phyloP scores from a whole-genome alignment of 2,329 filamentous ascomycete genomes.

The Orbilia blumenaviensis region DNA sequence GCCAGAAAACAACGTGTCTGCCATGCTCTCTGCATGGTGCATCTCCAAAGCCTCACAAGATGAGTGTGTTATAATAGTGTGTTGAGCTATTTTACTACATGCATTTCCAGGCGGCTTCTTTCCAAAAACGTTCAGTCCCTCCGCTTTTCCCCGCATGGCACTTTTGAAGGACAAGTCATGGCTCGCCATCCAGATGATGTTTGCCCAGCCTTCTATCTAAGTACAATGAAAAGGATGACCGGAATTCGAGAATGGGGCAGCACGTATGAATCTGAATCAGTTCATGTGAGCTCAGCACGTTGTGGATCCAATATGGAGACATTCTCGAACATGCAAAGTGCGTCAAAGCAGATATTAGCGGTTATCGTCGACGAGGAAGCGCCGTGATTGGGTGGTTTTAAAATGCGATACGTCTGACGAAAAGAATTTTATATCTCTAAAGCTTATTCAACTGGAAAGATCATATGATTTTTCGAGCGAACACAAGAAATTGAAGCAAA shows the following conservation, averaged over 20 bases:
- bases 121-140: slow-evolving; percentile 6
- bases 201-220: background rate
- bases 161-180: background rate
- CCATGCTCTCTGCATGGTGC: slow-evolving; percentile 15
- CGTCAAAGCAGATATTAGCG: slow-evolving; percentile 11
- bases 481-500: background rate
- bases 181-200: background rate
- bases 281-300: background rate
- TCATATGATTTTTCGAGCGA: slow-evolving; percentile 34
- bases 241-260: slow-evolving; percentile 34
- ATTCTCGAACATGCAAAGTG: slow-evolving; percentile 15
- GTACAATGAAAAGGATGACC: background rate
- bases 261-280: background rate
- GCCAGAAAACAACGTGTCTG: slow-evolving; percentile 38
- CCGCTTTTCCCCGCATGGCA: slow-evolving; percentile 30
- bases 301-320: slow-evolving; percentile 10
- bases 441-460: slow-evolving; percentile 9
- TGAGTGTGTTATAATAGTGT: slow-evolving; percentile 13
- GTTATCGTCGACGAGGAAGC: background rate
- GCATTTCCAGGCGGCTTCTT: background rate
- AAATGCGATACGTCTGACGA: slow-evolving; percentile 24
- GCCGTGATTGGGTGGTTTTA: slow-evolving; percentile 39
- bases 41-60: background rate
- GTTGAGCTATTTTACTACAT: slow-evolving; percentile 37
- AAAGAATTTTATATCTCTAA: slow-evolving; percentile 40